phyloP scores from a whole-genome alignment of 805 yeast species.

The Pichia gijzeniarum region DNA sequence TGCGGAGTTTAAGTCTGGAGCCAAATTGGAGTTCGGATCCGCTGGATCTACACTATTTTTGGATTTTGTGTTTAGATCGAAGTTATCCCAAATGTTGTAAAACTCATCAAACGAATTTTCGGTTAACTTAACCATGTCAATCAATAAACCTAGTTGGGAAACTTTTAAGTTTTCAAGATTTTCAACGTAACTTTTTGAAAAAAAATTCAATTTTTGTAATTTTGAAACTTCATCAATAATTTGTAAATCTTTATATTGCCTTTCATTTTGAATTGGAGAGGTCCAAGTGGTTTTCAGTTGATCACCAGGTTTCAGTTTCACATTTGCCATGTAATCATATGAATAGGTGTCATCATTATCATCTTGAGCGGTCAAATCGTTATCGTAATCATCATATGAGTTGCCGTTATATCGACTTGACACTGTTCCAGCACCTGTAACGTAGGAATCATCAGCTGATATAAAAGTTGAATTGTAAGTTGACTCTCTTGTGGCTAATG shows the following conservation, averaged over 20 bases:
- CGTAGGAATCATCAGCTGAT: not conserved
- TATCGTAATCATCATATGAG: conserved; percentile 1
- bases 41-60: not conserved
- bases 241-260: conserved; percentile 82
- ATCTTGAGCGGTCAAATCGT: conserved; percentile 5
- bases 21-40: too few species aligned
- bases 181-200: conserved; percentile 43
- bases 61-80: conserved; percentile 1
- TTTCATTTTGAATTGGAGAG: conserved; percentile 61
- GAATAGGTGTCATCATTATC: conserved; percentile 10
- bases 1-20: too few species aligned
- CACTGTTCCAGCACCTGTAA: conserved; percentile 1
- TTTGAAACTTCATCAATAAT: conserved; percentile 72
- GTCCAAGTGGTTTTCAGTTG: conserved; percentile 50
- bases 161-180: conserved; percentile 48
- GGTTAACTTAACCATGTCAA: conserved; percentile 32
- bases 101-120: conserved; percentile 27
- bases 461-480: conserved; percentile 1
- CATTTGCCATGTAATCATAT: conserved; percentile 5
- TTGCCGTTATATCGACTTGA: conserved; percentile 1
- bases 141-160: conserved; percentile 46
- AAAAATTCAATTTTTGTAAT: conserved; percentile 46
- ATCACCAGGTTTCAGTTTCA: conserved; percentile 33
- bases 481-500: conserved; percentile 1
- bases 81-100: conserved; percentile 25